These are phyloP conservation scores for Yamadazyma epiphylla DNA, from an alignment of 1,139 yeast species.

Conservation along the genomic window DNA sequence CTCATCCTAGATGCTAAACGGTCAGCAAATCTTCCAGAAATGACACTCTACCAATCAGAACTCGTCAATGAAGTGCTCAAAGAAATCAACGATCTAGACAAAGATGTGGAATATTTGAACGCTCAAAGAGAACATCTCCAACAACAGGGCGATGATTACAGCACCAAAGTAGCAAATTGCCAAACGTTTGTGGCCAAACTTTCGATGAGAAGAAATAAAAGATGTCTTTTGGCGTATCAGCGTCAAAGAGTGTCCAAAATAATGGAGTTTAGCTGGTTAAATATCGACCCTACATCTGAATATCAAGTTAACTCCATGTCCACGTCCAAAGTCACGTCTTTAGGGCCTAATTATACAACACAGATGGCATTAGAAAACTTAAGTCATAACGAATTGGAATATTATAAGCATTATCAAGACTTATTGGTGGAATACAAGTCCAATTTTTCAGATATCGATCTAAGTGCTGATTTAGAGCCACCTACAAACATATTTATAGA, in stretches of 20 bases:
- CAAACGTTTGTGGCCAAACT: conserved; percentile 78
- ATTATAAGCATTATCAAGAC: conserved; percentile 66
- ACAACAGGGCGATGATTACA: conserved; percentile 22
- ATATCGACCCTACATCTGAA: conserved; percentile 34
- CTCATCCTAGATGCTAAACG: conserved; percentile 83
- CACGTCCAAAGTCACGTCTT: conserved; percentile 7
- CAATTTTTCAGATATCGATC: conserved; percentile 77
- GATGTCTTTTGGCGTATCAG: conserved; percentile 85
- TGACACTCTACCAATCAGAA: conserved; percentile 76
- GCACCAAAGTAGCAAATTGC: conserved; percentile 55
- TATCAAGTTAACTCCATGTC: conserved; percentile 1
- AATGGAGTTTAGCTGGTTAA: conserved; percentile 69
- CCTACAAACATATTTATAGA: conserved; percentile 91
- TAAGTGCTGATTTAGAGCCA: conserved; percentile 83
- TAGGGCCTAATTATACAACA: conserved; percentile 25
- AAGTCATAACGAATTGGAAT: conserved; percentile 78
- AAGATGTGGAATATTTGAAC: conserved; percentile 41
- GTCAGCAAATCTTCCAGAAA: conserved; percentile 56
- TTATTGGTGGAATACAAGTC: conserved; percentile 75
- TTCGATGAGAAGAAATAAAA: conserved; percentile 80
- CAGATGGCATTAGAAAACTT: conserved; percentile 45
- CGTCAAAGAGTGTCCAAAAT: conserved; percentile 64
- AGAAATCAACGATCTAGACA: conserved; percentile 57
- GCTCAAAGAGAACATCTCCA: conserved; percentile 17
- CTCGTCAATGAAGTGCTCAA: conserved; percentile 62